phyloP scores from a whole-genome alignment of 768 basidiomycete species.

The Mycena vulgaris region DNA sequence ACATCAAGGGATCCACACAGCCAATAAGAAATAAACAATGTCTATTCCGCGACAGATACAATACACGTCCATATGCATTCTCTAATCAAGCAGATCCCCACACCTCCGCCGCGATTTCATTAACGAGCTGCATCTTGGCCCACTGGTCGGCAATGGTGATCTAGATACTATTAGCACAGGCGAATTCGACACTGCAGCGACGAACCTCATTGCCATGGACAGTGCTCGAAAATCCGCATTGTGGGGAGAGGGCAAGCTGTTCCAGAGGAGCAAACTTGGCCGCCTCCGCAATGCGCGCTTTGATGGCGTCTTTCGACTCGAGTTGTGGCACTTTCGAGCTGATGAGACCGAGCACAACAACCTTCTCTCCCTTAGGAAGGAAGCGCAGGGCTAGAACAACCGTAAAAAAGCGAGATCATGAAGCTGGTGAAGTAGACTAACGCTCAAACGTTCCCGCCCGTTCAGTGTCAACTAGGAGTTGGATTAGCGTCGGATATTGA shows the following conservation, averaged over 20 bases:
- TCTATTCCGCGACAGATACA: neutral
- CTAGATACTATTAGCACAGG: slow-evolving; percentile 9
- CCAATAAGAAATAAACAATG: neutral
- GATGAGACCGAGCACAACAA: slow-evolving; percentile 37
- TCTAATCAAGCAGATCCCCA: slow-evolving; percentile 31
- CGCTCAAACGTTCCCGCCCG: slow-evolving; percentile 58
- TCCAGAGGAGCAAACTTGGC: slow-evolving; percentile 40
- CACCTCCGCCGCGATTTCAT: slow-evolving; percentile 35
- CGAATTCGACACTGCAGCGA: neutral
- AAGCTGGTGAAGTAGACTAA: neutral
- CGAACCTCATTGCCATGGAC: slow-evolving; percentile 39
- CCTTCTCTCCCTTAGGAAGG: slow-evolving; percentile 47
- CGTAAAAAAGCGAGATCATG: neutral
- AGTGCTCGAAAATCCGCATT: slow-evolving; percentile 40
- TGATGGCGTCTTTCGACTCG: slow-evolving; percentile 37
- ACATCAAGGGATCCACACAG: too few relatives aligned
- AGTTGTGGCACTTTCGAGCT: slow-evolving; percentile 39
- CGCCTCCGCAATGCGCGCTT: slow-evolving; percentile 36
- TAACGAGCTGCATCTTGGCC: slow-evolving; percentile 39
- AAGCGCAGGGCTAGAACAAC: slow-evolving; percentile 43
- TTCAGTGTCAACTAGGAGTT: slow-evolving; percentile 49
- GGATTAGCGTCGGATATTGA: neutral
- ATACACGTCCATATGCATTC: neutral
- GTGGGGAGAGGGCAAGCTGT: slow-evolving; percentile 37
- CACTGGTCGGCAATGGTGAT: slow-evolving; percentile 40